Base-by-base conservation (phyloP, 2,329 filamentous ascomycete species). In the Pseudonectria buxi region DNA sequence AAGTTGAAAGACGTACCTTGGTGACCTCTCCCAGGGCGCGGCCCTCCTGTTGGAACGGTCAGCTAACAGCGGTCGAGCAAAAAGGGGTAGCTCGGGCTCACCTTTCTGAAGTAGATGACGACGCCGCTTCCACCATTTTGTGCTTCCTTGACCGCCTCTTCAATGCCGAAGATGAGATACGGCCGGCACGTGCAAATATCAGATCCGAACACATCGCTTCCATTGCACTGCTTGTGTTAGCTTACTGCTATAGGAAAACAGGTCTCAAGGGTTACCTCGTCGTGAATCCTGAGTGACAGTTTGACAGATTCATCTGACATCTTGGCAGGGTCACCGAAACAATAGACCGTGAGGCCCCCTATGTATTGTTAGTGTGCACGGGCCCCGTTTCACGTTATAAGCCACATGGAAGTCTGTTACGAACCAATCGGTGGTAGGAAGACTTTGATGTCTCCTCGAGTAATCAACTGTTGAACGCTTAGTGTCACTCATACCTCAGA, bases 151-250 rank as follows among this genome's bases (percentile, higher is more conserved):
- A 98, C 90, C 10, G 92, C 92, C 63, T 98, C 92, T 55, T 95
- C 88, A 43, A 98, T 94, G 42, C 92, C 92, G 58, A 94, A 96
- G 55, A 94, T 94, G 38, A 96, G 78, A 59, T 96, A 96, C 12
- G 92, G 92, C 37, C 86, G 77, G 63, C 90, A 96, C 10, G 92
- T 96, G 67, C 92, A 96, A 55, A 96, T 98, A 59, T 98, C 92
- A 14, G 88, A 95, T 41, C 90, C 88, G 59, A 96, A 98, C 28
- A 96, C 92, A 63, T 98, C 92, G 58, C 86, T 94, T 38, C 92
- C 92, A 56, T 96, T 96, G 65, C 92, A 96, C 69, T 76, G 39
- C 13, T 26, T 35, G 13, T 30, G 34, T 47, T 30, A 50, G 43
- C 34, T 33, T 10, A 26, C 16, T n/a, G 26, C n/a, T 26, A 24